A percentile compares a stretch with the other conserved stretches of the same genome.
These are phyloP conservation scores for Trypanosoma platydactyli DNA, from an alignment of 208 protist species.

Conservation along the genomic window DNA sequence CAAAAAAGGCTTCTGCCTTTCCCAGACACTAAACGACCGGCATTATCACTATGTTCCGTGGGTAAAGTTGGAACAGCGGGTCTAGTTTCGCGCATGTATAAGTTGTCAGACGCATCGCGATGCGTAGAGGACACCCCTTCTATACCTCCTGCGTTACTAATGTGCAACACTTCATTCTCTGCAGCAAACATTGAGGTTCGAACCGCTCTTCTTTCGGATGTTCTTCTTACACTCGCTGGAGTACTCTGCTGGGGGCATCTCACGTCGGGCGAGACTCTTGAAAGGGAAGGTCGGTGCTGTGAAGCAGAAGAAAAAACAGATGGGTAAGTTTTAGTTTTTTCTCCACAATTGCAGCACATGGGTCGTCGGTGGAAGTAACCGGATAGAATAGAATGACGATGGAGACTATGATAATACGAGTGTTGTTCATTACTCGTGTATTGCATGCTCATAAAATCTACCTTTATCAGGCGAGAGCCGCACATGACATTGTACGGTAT, in stretches of 20 bases:
- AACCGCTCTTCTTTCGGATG: neutral
- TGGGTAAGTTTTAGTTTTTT: neutral
- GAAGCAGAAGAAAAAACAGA: neutral
- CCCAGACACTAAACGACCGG: conserved; percentile 12
- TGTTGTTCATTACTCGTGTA: conserved; percentile 19
- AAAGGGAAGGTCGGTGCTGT: neutral
- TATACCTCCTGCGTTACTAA: neutral
- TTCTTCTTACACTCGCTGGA: neutral
- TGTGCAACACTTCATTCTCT: neutral
- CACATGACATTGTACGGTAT: conserved; percentile 15
- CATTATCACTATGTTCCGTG: neutral
- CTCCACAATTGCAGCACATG: conserved; percentile 26
- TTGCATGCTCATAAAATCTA: conserved; percentile 26
- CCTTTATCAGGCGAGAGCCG: conserved; percentile 6
- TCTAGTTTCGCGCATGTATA: too few relatives aligned
- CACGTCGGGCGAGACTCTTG: neutral
- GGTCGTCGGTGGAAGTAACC: conserved; percentile 26
- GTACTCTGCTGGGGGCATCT: neutral
- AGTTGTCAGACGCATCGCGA: too few relatives aligned
- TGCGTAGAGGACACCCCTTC: too few relatives aligned
- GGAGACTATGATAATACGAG: conserved; percentile 22
- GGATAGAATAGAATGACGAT: conserved; percentile 18
- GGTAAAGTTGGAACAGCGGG: too few relatives aligned
- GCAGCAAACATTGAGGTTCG: neutral
- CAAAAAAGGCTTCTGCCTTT: neutral